phyloP scores from a whole-genome alignment of 805 yeast species.

The Yamadazyma laniorum region DNA sequence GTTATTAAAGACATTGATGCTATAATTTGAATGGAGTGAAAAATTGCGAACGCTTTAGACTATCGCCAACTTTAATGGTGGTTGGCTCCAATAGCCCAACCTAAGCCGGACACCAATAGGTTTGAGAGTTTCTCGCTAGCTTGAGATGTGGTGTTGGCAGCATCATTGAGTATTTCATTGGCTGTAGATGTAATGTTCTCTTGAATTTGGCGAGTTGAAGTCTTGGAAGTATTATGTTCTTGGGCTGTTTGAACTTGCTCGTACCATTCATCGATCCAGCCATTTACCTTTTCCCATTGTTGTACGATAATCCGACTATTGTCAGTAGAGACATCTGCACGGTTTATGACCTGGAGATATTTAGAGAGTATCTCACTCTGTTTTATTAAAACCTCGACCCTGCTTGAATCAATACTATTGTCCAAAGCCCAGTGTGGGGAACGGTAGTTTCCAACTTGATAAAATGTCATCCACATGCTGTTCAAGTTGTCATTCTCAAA shows the following conservation, averaged over 20 bases:
- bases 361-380: slow-evolving; percentile 58
- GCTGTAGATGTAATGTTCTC: slow-evolving; percentile 16
- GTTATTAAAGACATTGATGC: slow-evolving; percentile 20
- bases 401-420: slow-evolving; percentile 17
- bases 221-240: slow-evolving; percentile 3
- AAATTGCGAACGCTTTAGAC: slow-evolving; percentile 7
- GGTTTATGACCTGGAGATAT: slow-evolving; percentile 39
- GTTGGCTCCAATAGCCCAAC: slow-evolving; percentile 63
- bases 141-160: slow-evolving; percentile 29
- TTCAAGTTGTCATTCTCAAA: slow-evolving; percentile 17
- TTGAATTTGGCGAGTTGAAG: slow-evolving; percentile 7
- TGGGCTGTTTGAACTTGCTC: slow-evolving; percentile 6
- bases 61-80: not conserved
- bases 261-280: slow-evolving; percentile 6
- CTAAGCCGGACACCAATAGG: slow-evolving; percentile 53
- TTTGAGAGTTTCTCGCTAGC: slow-evolving; percentile 49
- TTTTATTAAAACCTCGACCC: slow-evolving; percentile 29
- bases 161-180: slow-evolving; percentile 29
- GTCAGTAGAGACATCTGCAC: slow-evolving; percentile 38
- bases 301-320: slow-evolving; percentile 55
- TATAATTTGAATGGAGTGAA: slow-evolving; percentile 17
- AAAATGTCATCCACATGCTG: slow-evolving; percentile 66
- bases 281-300: slow-evolving; percentile 60
- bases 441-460: slow-evolving; percentile 63
- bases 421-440: slow-evolving; percentile 26